Evolutionary conservation across 2,329 filamentous ascomycete genomes (phyloP), one percentile per base, ranked within the genome.

Genomic region (Akanthomyces lecanii): DNA sequence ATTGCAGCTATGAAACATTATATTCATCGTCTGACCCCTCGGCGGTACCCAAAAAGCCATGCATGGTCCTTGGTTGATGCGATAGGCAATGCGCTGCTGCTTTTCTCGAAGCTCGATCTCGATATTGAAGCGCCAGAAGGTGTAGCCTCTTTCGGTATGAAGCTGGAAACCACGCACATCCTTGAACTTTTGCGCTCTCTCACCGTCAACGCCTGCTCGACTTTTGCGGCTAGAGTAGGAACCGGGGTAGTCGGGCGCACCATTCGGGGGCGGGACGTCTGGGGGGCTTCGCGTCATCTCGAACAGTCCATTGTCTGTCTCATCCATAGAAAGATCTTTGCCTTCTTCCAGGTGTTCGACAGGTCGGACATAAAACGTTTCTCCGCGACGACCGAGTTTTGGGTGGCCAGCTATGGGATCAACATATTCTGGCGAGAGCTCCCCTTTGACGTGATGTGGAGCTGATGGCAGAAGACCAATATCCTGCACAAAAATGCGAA

Each of bases 1-100:
- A 73, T 99, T 99, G 79, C 95, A 97, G 73, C 90, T 97, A 78
- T 98, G 86, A 78, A 97, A 99, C 92, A 98, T 97, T 73, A 97
- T 91, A 77, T 98, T 97, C 95, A 99, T 99, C 2, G 90, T 85
- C 73, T 96, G 84, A 18, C 87, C 89, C 56, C 82, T 85, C 38
- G 89, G 89, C 5, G 96, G 95, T 0, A 99, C 92, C 94, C 95
- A 99, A 74, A 99, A 99, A 1, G 89, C 91, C 59, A 91, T 87
- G 2, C 91, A 86, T 6, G 94, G 93, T 0, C 95, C 94, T 53
- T 89, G 84, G 71, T 99, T 99, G 78, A 99, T 96, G 61, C 93
- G 90, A 75, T 99, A 99, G 0, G 93, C 94, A 66, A 99, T 90
- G 45, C 94, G 89, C 69, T 93, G 86, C 75, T 98, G 91, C 64